Conservation (phyloP, 2,329 filamentous ascomycete genomes). For the Botryosphaeria agaves region DNA sequence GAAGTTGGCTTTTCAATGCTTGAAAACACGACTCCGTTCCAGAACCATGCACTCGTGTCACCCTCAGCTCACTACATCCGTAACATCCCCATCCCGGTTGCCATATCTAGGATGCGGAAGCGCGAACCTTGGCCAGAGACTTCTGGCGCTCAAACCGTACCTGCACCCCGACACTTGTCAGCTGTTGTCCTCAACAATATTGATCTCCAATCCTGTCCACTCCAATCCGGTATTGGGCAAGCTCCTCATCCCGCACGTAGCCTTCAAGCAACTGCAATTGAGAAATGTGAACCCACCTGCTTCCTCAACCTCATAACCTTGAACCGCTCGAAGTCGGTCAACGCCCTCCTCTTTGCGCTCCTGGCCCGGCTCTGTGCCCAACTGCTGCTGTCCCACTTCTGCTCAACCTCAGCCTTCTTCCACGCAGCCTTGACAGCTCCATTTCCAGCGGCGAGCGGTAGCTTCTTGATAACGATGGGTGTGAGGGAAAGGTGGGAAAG, state of each 20-base stretch:
- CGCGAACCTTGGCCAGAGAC: constrained; percentile 84
- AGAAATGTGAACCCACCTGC: constrained; percentile 50
- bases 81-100: too few relatives aligned
- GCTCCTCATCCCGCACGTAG: not conserved
- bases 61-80: too few relatives aligned
- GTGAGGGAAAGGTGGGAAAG: constrained; percentile 79
- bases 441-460: constrained; percentile 71
- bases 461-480: constrained; percentile 68
- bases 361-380: constrained; percentile 90
- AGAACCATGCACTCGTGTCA: constrained; percentile 1
- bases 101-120: too few relatives aligned
- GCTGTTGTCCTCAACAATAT: too few relatives aligned
- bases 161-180: constrained; percentile 18
- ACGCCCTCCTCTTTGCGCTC: constrained; percentile 68
- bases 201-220: too few relatives aligned
- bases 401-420: constrained; percentile 81
- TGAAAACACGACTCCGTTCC: too few relatives aligned
- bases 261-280: not conserved
- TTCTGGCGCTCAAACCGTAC: constrained; percentile 93
- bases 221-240: too few relatives aligned
- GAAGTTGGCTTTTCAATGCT: too few relatives aligned
- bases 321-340: constrained; percentile 99
- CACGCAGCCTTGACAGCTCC: constrained; percentile 73
- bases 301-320: constrained; percentile 99
- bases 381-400: constrained; percentile 79